These are phyloP conservation scores for Lasiosphaeria hispida DNA, from an alignment of 495 filamentous ascomycete genomes.

Conservation along the genomic window DNA sequence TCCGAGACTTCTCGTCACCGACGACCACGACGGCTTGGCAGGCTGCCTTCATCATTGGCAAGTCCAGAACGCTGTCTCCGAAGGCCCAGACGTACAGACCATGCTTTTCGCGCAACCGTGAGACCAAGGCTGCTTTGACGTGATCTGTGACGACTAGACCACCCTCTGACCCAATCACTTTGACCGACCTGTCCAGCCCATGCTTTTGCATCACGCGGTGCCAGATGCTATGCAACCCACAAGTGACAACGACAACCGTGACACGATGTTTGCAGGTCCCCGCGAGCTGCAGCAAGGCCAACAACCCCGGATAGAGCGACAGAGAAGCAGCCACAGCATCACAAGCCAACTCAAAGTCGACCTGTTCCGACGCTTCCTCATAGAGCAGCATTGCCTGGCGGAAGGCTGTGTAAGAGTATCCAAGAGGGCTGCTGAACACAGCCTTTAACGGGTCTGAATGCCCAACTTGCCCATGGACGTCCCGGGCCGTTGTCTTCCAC, in stretches of 20 bases:
- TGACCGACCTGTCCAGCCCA: constrained; percentile 45
- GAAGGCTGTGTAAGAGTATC: constrained; percentile 58
- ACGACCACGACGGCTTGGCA: constrained; percentile 59
- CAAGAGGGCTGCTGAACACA: constrained; percentile 49
- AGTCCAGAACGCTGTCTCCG: constrained; percentile 61
- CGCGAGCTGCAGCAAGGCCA: constrained; percentile 41
- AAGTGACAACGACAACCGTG: constrained; percentile 55
- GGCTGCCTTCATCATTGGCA: constrained; percentile 56
- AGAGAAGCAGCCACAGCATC: constrained; percentile 38
- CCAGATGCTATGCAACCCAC: constrained; percentile 58
- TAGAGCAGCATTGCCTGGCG: constrained; percentile 56
- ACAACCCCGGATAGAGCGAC: constrained; percentile 50
- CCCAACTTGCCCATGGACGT: not conserved
- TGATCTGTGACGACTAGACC: constrained; percentile 52
- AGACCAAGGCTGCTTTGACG: constrained; percentile 52
- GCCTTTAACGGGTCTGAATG: constrained; percentile 37
- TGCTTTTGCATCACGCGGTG: constrained; percentile 50
- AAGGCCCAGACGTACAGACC: constrained; percentile 55
- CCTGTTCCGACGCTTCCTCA: constrained; percentile 45
- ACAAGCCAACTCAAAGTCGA: constrained; percentile 50
- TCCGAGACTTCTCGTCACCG: constrained; percentile 49
- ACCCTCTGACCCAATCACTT: constrained; percentile 54
- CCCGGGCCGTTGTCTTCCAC: not conserved
- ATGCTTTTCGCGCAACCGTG: constrained; percentile 35
- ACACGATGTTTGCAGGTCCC: constrained; percentile 37